phyloP scores from a whole-genome alignment of 2,329 filamentous ascomycete genomes.

The Diaporthe ilicicola region DNA sequence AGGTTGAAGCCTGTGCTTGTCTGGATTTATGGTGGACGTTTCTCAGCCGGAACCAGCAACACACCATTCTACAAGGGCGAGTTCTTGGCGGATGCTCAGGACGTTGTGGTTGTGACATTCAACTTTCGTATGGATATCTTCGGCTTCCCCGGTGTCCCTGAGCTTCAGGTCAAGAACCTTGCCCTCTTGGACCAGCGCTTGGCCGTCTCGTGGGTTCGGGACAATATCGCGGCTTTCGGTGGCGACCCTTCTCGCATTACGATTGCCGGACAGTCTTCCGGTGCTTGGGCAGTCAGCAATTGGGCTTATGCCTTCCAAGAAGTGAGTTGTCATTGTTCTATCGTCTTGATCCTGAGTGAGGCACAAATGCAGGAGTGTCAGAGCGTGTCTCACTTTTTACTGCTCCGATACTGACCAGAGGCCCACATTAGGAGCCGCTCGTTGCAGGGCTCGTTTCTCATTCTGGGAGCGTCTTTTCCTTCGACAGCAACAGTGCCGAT shows the following conservation, averaged over 20 bases:
- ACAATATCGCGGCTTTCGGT: constrained; percentile 16
- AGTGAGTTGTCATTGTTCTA: not conserved
- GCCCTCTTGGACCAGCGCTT: constrained; percentile 26
- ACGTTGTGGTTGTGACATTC: constrained; percentile 27
- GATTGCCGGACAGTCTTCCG: constrained; percentile 20
- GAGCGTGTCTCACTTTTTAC: not conserved
- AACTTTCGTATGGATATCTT: constrained; percentile 27
- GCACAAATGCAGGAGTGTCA: not conserved
- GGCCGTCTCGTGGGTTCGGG: constrained; percentile 22
- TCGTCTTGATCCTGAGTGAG: not conserved
- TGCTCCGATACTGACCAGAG: not conserved
- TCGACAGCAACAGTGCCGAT: constrained; percentile 3
- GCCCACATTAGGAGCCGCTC: not conserved
- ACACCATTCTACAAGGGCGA: constrained; percentile 26
- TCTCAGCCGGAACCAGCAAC: constrained; percentile 42
- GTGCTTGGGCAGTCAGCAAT: not conserved
- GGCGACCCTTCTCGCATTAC: constrained; percentile 25
- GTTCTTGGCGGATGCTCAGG: constrained; percentile 12
- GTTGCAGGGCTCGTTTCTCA: constrained; percentile 9
- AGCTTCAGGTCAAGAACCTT: constrained; percentile 24
- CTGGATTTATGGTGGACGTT: constrained; percentile 55
- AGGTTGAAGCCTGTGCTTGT: constrained; percentile 51
- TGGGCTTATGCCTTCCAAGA: constrained; percentile 1
- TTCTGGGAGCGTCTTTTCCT: constrained; percentile 8
- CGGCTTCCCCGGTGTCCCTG: constrained; percentile 24